These are phyloP conservation scores for Penicillium angulare DNA, from an alignment of 495 filamentous ascomycete genomes.

Conservation along the genomic window DNA sequence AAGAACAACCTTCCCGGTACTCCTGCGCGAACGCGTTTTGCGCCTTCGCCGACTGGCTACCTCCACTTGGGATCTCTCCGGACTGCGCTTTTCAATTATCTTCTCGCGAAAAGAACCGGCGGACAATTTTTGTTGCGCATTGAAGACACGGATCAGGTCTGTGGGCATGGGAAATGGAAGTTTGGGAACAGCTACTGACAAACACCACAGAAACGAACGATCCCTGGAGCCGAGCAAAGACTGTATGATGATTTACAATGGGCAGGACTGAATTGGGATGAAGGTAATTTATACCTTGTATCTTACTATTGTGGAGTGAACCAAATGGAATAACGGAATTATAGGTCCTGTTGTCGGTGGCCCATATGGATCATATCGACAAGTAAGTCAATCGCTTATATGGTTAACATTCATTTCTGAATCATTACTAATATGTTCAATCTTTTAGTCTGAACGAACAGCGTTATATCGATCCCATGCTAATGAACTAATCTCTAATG, in stretches of 20 bases:
- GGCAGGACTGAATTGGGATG: slow-evolving; percentile 92
- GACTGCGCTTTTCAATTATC: slow-evolving; percentile 90
- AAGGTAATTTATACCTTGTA: slow-evolving; percentile 53
- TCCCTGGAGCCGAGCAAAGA: slow-evolving; percentile 72
- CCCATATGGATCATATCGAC: slow-evolving; percentile 80
- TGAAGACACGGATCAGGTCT: slow-evolving; percentile 93
- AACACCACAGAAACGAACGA: slow-evolving; percentile 66
- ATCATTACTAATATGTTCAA: slow-evolving; percentile 4
- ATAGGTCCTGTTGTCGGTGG: slow-evolving; percentile 77
- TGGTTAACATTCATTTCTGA: not conserved
- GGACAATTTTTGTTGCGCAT: slow-evolving; percentile 92
- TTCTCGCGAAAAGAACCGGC: slow-evolving; percentile 80
- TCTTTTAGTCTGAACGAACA: slow-evolving; percentile 71
- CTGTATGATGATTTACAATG: slow-evolving; percentile 78
- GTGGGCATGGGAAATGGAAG: slow-evolving; percentile 10
- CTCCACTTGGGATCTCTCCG: slow-evolving; percentile 88
- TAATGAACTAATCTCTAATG: slow-evolving; percentile 63
- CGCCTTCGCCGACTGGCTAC: slow-evolving; percentile 91
- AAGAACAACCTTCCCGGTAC: slow-evolving; percentile 45
- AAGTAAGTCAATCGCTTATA: slow-evolving; percentile 59
- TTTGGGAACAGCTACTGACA: slow-evolving; percentile 18
- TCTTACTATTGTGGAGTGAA: not conserved
- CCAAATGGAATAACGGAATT: slow-evolving; percentile 1
- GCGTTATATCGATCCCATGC: slow-evolving; percentile 71
- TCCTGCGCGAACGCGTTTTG: slow-evolving; percentile 89